Evolutionary conservation across 345 rosid species (phyloP).

Genomic region (Syzygium oleosum): DNA sequence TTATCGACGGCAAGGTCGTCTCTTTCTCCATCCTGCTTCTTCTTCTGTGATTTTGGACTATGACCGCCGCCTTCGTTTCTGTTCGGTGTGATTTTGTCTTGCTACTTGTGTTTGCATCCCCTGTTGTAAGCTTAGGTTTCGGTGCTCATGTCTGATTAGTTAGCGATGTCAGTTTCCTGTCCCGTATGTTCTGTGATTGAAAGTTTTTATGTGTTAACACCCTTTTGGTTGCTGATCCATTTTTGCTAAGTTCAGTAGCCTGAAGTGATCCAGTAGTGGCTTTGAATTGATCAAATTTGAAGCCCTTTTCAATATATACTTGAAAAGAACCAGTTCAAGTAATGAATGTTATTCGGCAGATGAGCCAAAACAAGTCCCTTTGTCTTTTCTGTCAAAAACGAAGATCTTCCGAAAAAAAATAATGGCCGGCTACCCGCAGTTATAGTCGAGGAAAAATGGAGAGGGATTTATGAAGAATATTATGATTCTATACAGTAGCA

Average conservation of each 20-base stretch:
- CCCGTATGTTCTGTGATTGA: background rate
- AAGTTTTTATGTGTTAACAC: background rate
- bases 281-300: background rate
- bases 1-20: conserved; percentile 76
- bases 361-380: background rate
- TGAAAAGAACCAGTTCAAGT: background rate
- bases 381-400: background rate
- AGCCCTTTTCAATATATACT: background rate
- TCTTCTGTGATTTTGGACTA: background rate
- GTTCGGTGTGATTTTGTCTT: background rate
- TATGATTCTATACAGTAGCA: background rate
- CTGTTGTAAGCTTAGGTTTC: background rate
- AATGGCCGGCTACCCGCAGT: background rate
- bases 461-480: background rate
- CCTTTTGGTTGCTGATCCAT: background rate
- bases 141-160: background rate
- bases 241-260: background rate
- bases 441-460: background rate
- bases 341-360: background rate
- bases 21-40: background rate
- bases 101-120: background rate
- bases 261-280: background rate
- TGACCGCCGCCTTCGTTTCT: background rate
- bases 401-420: background rate
- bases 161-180: background rate